These are phyloP conservation scores for Beta vulgaris DNA, from an alignment of 148 eudicot species.

Conservation along the genomic window DNA sequence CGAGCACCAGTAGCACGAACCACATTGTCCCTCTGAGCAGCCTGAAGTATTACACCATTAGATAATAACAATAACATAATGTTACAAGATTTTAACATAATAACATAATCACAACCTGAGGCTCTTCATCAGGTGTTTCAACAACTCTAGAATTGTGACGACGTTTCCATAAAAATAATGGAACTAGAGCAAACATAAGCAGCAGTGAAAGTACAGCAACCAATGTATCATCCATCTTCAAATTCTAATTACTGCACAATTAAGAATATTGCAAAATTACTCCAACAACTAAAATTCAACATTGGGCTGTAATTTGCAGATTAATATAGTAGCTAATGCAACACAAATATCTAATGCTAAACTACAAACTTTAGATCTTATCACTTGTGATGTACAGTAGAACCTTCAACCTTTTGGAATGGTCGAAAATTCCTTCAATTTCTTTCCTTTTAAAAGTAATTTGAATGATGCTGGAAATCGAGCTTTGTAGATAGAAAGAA, in stretches of 20 bases:
- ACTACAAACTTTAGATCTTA: no score
- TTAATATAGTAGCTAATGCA: not conserved
- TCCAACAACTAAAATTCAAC: not conserved
- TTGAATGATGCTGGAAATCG: no score
- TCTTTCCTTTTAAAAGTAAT: no score
- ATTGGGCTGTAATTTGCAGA: not conserved
- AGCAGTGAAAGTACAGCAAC: slow-evolving; percentile 70
- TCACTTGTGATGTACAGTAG: no score
- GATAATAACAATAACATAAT: no score
- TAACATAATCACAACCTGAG: no score
- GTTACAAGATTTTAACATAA: no score
- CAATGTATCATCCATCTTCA: slow-evolving; percentile 70
- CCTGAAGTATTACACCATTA: slow-evolving; percentile 37
- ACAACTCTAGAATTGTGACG: slow-evolving; percentile 46
- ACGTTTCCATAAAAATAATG: slow-evolving; percentile 84
- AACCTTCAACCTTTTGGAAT: no score
- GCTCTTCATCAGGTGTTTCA: slow-evolving; percentile 55
- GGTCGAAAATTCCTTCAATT: no score
- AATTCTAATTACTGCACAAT: slow-evolving; percentile 28
- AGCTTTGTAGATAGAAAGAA: no score
- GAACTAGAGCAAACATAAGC: slow-evolving; percentile 58
- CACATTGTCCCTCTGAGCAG: slow-evolving; percentile 61
- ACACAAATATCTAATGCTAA: no score
- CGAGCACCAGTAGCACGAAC: slow-evolving; percentile 67
- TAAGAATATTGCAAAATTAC: slow-evolving; percentile 12